phyloP scores from a whole-genome alignment of 176 grass and related monocot genomes.

The Calamus simplicifolius region DNA sequence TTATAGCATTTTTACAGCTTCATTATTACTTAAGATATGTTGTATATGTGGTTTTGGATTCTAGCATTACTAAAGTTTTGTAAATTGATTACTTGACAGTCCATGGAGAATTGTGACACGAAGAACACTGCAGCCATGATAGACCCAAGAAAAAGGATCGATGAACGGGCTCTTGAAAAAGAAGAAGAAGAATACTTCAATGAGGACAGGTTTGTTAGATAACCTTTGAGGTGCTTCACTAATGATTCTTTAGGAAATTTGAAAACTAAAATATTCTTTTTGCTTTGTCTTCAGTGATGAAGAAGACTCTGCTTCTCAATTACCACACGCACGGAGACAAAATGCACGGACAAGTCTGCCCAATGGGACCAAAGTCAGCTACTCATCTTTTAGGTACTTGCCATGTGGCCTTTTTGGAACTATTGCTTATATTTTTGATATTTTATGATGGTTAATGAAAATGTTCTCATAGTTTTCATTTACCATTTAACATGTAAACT shows the following conservation, averaged over 20 bases:
- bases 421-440: too few relatives aligned
- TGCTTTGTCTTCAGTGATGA: constrained; percentile 36
- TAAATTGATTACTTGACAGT: constrained; percentile 34
- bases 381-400: constrained; percentile 42
- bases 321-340: constrained; percentile 22
- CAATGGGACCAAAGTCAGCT: constrained; percentile 59
- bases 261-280: constrained; percentile 15
- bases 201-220: constrained; percentile 54
- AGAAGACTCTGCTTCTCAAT: constrained; percentile 45
- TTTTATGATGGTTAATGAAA: too few relatives aligned
- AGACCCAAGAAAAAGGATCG: constrained; percentile 44
- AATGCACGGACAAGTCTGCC: constrained; percentile 35
- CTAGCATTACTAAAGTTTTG: too few relatives aligned
- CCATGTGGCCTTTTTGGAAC: too few relatives aligned
- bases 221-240: not conserved
- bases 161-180: constrained; percentile 56
- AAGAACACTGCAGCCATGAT: constrained; percentile 26
- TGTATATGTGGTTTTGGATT: too few relatives aligned
- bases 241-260: not conserved
- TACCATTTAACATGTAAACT: too few relatives aligned
- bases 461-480: too few relatives aligned
- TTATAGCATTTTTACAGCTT: too few relatives aligned
- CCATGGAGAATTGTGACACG: constrained; percentile 32
- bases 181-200: constrained; percentile 76
- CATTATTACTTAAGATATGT: too few relatives aligned